Evolutionary conservation across 208 protist genomes (phyloP).

Genomic region (Dictyostelium gargantuum): DNA sequence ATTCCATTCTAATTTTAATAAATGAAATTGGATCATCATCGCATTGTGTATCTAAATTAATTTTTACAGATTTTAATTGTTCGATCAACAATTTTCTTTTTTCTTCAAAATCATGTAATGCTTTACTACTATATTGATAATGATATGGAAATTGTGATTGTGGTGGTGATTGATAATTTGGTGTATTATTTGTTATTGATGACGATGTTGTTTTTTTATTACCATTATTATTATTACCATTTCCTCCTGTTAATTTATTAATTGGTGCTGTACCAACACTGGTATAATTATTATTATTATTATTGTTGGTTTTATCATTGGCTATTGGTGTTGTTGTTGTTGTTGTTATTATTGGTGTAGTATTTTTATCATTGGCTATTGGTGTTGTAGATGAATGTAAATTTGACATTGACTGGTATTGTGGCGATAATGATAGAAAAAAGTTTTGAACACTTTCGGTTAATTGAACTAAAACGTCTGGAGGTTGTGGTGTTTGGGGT

Average conservation of each 20-base stretch:
- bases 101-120: constrained; percentile 32
- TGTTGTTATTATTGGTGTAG: too few relatives aligned
- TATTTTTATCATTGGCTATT: neutral
- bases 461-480: neutral
- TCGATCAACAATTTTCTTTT: constrained; percentile 13
- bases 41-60: constrained; percentile 11
- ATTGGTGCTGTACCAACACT: neutral
- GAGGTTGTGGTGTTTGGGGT: neutral
- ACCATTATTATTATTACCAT: neutral
- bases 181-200: neutral
- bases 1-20: constrained; percentile 41
- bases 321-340: too few relatives aligned
- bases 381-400: neutral
- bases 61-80: constrained; percentile 41
- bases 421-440: neutral
- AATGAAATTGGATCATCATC: constrained; percentile 36
- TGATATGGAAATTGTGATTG: constrained; percentile 1
- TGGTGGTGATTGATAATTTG: neutral
- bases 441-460: neutral
- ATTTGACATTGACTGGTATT: neutral
- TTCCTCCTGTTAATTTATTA: neutral
- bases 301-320: neutral
- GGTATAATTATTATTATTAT: neutral
- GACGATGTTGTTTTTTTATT: neutral
- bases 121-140: constrained; percentile 12